Base-by-base conservation (phyloP, 1,284 basidiomycete species). In the Heliocybe sulcata region DNA sequence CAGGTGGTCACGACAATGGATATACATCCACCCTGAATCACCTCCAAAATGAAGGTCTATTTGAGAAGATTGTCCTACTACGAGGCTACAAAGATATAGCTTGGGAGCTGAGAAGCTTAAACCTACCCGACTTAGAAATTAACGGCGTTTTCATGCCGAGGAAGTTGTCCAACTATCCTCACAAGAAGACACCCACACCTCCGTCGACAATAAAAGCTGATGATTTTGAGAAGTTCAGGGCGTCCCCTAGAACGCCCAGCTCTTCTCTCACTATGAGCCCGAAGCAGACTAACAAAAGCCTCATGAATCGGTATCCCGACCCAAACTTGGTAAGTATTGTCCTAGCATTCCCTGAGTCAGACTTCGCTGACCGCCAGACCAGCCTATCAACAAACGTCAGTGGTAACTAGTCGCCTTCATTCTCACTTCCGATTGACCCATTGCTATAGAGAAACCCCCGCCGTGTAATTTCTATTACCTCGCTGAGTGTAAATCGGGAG, bases 1-100 rank as follows among this genome's bases (percentile, higher is more conserved):
- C 57, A 69, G 76, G 77, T 19, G 72, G 71, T 2, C 79, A 82
- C 59, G 79, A 82, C 64, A 80, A 81, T 55, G 79, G 80, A 20
- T 82, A 82, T 61, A 73, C 72, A 31, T 71, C 75, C 22, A 74
- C 76, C 9, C 67, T 82, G 22, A 73, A 73, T 31, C 70, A 72
- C 25, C 68, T 81, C 23, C 67, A 76, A 58, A 80, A 75, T 53
- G 77, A 79, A 63, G 77, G 77, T 35, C 65, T 75, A 10, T 59
- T 75, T 19, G 65, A 75, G 51, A 81, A 81, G 62, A 58, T 83
- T 27, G 69, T 77, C n/a, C 68, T 82, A 26, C 66, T 81, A 25
- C 74, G 77, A 57, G 76, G 78, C 4, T 80, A 80, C 60, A 67
- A 68, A 55, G 71, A 75, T 49, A 63, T 80, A 10, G 78, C 77